Conservation (phyloP, 371 early-diverging fungal genomes). For the Chytridiales sp. region DNA sequence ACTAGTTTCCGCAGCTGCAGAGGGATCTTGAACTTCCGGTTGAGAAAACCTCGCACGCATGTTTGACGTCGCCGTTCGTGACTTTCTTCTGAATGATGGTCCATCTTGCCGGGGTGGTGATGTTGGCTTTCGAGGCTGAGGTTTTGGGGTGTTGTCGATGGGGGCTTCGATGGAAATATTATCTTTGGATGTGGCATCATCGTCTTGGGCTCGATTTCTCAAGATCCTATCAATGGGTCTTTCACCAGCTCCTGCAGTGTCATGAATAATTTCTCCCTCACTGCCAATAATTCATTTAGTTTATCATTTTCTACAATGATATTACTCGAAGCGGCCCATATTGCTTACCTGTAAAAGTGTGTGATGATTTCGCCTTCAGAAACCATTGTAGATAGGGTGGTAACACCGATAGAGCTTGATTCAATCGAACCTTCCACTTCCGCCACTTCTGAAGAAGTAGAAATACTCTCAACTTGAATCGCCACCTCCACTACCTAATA, state of each 20-base stretch:
- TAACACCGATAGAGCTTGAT: constrained; percentile 17
- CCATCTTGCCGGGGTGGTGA: no score
- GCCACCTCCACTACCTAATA: neutral
- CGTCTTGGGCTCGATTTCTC: neutral
- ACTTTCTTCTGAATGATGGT: no score
- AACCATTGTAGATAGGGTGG: constrained; percentile 26
- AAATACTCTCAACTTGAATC: neutral
- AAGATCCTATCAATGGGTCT: constrained; percentile 1
- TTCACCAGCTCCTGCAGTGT: no score
- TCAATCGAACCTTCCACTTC: constrained; percentile 17
- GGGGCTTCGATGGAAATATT: no score
- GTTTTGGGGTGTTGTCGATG: no score
- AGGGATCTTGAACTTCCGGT: no score
- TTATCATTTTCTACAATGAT: neutral
- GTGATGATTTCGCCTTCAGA: constrained; percentile 33
- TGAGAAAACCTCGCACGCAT: no score
- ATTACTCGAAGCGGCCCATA: neutral
- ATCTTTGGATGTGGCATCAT: constrained; percentile 14
- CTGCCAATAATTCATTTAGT: neutral
- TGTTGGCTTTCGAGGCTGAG: no score
- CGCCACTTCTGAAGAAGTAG: constrained; percentile 1
- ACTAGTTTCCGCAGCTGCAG: constrained; percentile 8
- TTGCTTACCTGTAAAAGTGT: constrained; percentile 21
- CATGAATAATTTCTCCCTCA: constrained; percentile 23
- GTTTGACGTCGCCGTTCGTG: no score